Conservation (phyloP, 169 alveolate genomes). For the Amoebophrya sp. region DNA sequence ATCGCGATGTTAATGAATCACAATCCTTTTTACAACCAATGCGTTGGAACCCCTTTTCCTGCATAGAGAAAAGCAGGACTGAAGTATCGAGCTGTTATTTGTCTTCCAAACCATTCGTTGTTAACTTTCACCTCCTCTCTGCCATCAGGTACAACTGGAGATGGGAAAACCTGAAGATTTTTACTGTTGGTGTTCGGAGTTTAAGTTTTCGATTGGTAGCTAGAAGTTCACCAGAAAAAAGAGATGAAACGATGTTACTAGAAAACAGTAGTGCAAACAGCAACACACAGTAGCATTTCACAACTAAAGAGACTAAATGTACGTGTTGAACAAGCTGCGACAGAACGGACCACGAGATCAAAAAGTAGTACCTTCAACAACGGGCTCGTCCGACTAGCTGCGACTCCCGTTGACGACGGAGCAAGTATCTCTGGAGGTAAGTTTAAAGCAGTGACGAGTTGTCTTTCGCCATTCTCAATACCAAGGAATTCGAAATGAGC, state of each 20-base stretch:
- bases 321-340: no score
- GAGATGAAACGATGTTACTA: no score
- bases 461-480: not conserved
- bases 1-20: no score
- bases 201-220: no score
- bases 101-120: not conserved
- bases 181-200: no score
- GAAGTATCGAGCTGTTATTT: not conserved
- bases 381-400: not conserved
- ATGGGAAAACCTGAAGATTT: not conserved
- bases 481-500: not conserved
- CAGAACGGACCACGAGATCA: no score
- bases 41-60: not conserved
- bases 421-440: not conserved
- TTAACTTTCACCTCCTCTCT: not conserved
- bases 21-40: conserved; percentile 1
- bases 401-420: not conserved
- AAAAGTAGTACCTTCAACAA: no score
- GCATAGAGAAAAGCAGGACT: not conserved
- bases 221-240: no score
- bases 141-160: not conserved
- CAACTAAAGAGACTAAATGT: no score
- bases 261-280: no score
- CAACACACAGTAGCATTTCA: no score
- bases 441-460: not conserved